These are phyloP conservation scores for Suillus alpinus DNA, from an alignment of 768 basidiomycete species.

Conservation along the genomic window DNA sequence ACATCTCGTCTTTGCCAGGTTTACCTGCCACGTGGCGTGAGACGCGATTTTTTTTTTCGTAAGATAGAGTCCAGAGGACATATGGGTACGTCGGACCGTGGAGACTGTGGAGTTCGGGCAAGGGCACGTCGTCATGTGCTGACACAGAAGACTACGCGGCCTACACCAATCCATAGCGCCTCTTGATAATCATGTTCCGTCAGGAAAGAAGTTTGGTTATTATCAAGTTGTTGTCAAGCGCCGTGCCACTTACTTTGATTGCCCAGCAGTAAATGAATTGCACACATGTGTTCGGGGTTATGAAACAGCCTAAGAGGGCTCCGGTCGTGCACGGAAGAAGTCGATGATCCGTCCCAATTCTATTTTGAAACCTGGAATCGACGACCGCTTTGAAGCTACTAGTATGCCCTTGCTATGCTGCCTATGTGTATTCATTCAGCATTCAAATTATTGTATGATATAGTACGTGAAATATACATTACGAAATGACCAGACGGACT, in stretches of 20 bases:
- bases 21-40: neutral
- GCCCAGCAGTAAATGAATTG: neutral
- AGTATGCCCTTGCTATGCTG: neutral
- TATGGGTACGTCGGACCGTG: neutral
- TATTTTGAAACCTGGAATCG: neutral
- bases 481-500: conserved; percentile 50
- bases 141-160: neutral
- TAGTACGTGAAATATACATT: conserved; percentile 37
- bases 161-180: neutral
- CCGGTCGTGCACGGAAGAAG: neutral
- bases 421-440: neutral
- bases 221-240: neutral
- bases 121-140: neutral
- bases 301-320: neutral
- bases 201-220: neutral
- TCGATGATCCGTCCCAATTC: neutral
- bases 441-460: neutral
- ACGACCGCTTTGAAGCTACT: neutral
- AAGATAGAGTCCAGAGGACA: neutral
- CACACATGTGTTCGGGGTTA: neutral
- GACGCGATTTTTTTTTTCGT: neutral
- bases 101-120: neutral
- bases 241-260: neutral
- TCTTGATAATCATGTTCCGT: neutral
- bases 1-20: neutral